These are phyloP conservation scores for Neurospora hispaniola DNA, from an alignment of 495 filamentous ascomycete species.

Conservation along the genomic window DNA sequence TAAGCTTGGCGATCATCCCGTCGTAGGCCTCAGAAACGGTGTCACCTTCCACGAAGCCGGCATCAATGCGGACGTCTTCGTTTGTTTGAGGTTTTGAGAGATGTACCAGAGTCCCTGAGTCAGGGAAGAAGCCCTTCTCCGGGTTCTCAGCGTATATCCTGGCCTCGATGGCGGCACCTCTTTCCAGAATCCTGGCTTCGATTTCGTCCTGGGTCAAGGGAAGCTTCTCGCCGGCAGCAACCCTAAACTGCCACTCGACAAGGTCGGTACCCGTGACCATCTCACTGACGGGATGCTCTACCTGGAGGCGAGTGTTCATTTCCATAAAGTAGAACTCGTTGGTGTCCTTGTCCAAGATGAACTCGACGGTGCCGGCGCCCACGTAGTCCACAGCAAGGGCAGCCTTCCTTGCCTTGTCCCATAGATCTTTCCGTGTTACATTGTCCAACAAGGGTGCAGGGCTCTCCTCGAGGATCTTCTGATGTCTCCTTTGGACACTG, in stretches of 20 bases:
- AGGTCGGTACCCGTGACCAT: constrained; percentile 93
- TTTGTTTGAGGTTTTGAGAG: constrained; percentile 59
- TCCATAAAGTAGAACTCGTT: constrained; percentile 99
- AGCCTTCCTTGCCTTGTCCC: constrained; percentile 85
- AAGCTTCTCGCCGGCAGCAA: constrained; percentile 78
- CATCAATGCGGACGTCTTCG: constrained; percentile 76
- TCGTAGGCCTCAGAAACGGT: constrained; percentile 94
- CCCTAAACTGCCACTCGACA: constrained; percentile 91
- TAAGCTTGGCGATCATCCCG: constrained; percentile 97
- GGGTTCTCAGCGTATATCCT: constrained; percentile 96
- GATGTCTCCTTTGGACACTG: constrained; percentile 79
- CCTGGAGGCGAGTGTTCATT: constrained; percentile 96
- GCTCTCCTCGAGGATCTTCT: constrained; percentile 96
- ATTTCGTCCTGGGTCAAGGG: constrained; percentile 80
- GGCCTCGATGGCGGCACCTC: constrained; percentile 86
- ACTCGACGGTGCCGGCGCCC: constrained; percentile 94
- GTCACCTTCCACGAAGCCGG: constrained; percentile 84
- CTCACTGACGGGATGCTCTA: constrained; percentile 96
- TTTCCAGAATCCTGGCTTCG: constrained; percentile 58
- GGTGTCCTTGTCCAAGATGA: constrained; percentile 94
- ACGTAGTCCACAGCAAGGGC: constrained; percentile 90
- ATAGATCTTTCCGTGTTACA: constrained; percentile 71
- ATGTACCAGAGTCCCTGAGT: constrained; percentile 81
- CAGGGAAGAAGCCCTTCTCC: constrained; percentile 78
- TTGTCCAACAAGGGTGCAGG: constrained; percentile 81